Conservation (phyloP, 2,329 filamentous ascomycete species). For the Chaetomium globosum region DNA sequence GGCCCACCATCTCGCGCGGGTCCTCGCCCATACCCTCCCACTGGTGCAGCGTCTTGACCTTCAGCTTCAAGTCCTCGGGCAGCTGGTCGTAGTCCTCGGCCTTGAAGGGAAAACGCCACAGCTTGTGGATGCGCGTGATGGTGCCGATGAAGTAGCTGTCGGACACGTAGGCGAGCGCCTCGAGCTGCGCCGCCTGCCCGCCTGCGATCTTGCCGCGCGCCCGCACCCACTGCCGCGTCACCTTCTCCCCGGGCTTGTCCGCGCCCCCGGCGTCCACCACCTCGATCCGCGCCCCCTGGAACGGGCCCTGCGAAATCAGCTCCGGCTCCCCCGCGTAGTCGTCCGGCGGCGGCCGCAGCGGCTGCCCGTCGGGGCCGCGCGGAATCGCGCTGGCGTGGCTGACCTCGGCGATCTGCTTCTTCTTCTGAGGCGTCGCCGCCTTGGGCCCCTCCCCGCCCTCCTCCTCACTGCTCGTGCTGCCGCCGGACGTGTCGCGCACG, state of each 20-base stretch:
- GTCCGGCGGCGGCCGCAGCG: constrained; percentile 35
- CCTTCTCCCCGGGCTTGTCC: constrained; percentile 64
- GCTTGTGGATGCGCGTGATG: constrained; percentile 74
- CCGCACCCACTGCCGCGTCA: constrained; percentile 73
- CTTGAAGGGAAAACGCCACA: constrained; percentile 68
- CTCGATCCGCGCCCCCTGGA: constrained; percentile 51
- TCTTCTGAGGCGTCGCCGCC: too few relatives aligned
- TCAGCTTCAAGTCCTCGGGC: constrained; percentile 41
- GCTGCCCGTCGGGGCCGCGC: constrained; percentile 22
- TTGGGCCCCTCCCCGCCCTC: too few relatives aligned
- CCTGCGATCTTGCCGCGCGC: constrained; percentile 76
- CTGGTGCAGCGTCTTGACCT: constrained; percentile 46
- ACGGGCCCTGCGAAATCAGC: constrained; percentile 55
- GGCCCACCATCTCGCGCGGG: constrained; percentile 50
- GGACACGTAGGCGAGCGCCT: constrained; percentile 88
- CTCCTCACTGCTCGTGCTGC: constrained; percentile 28
- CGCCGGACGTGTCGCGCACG: constrained; percentile 65
- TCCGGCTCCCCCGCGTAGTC: constrained; percentile 51
- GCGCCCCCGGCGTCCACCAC: constrained; percentile 47
- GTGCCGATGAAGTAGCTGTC: constrained; percentile 95
- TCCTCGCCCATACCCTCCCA: constrained; percentile 43
- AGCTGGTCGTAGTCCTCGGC: constrained; percentile 57
- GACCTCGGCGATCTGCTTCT: constrained; percentile 49
- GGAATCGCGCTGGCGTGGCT: constrained; percentile 68
- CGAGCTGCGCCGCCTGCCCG: constrained; percentile 78